A percentile compares a stretch with the other conserved stretches of the same genome.
Evolutionary conservation across 345 rosid genomes (phyloP).

Genomic region (Murraya paniculata): DNA sequence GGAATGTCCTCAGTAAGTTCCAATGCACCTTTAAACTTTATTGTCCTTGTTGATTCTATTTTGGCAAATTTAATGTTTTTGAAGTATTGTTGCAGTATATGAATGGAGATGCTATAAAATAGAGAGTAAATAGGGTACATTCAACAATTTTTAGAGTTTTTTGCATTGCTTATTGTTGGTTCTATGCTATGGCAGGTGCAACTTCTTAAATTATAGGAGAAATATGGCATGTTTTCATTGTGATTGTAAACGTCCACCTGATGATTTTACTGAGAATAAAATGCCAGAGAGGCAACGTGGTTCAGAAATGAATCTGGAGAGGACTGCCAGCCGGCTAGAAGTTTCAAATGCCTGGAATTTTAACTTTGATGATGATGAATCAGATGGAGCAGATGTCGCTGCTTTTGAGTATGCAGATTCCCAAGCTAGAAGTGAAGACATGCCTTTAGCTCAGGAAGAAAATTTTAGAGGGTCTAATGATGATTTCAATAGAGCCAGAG

Average conservation of each 20-base stretch:
- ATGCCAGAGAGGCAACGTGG: slow-evolving; percentile 49
- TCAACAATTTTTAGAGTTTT: not conserved
- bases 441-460: slow-evolving; percentile 26
- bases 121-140: not conserved
- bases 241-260: slow-evolving; percentile 95
- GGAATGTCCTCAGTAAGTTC: slow-evolving; percentile 98
- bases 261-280: slow-evolving; percentile 55
- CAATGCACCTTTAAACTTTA: not conserved
- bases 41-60: not conserved
- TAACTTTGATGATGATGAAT: slow-evolving; percentile 94
- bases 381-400: slow-evolving; percentile 97
- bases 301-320: slow-evolving; percentile 42
- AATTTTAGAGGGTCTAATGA: slow-evolving; percentile 40
- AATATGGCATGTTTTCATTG: slow-evolving; percentile 92
- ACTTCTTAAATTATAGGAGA: slow-evolving; percentile 94
- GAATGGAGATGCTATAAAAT: not conserved
- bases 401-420: slow-evolving; percentile 87
- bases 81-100: not conserved
- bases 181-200: slow-evolving; percentile 66
- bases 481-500: slow-evolving; percentile 28
- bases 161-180: slow-evolving; percentile 17
- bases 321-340: slow-evolving; percentile 44
- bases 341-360: slow-evolving; percentile 95
- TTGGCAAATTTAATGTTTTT: not conserved
- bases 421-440: slow-evolving; percentile 30